A percentile compares a stretch with the other conserved stretches of the same genome.
Conservation (phyloP, 768 basidiomycete genomes). For the Leccinum aurantiacum region DNA sequence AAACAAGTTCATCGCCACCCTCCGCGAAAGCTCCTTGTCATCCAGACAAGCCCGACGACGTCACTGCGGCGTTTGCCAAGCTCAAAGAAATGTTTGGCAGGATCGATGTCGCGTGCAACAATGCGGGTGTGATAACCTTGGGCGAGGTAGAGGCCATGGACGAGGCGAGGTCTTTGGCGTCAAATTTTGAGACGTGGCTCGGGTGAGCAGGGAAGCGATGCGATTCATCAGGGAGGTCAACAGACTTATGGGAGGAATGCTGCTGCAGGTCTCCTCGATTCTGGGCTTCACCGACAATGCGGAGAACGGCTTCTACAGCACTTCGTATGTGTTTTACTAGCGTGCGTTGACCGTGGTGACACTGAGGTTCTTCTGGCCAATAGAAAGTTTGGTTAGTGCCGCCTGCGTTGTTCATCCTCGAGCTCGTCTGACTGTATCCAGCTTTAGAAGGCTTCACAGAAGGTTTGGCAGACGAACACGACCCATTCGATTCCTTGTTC, state of each 20-base stretch:
- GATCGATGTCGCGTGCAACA: conserved; percentile 40
- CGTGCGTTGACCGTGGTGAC: not conserved
- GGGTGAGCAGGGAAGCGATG: conserved; percentile 33
- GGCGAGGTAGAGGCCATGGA: conserved; percentile 38
- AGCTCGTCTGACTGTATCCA: conserved; percentile 3
- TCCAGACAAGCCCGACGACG: conserved; percentile 25
- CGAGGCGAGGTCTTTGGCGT: conserved; percentile 37
- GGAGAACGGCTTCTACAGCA: conserved; percentile 18
- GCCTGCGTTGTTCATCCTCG: not conserved
- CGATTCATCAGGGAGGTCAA: conserved; percentile 39
- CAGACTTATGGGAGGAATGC: conserved; percentile 36
- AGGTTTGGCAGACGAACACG: conserved; percentile 8
- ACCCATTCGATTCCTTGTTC: not conserved
- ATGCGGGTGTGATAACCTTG: conserved; percentile 29
- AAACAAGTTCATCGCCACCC: conserved; percentile 43
- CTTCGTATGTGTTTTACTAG: conserved; percentile 21
- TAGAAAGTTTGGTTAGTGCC: conserved; percentile 19
- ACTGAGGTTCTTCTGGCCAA: not conserved
- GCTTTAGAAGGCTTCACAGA: conserved; percentile 22
- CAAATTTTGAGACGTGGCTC: conserved; percentile 36
- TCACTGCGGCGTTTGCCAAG: conserved; percentile 29
- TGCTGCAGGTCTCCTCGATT: conserved; percentile 37
- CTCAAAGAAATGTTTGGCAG: conserved; percentile 32
- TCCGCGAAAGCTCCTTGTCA: conserved; percentile 37
- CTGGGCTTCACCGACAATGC: conserved; percentile 27